Evolutionary conservation across 2,329 filamentous ascomycete species (phyloP).

Genomic region (Aspergillus sp.): DNA sequence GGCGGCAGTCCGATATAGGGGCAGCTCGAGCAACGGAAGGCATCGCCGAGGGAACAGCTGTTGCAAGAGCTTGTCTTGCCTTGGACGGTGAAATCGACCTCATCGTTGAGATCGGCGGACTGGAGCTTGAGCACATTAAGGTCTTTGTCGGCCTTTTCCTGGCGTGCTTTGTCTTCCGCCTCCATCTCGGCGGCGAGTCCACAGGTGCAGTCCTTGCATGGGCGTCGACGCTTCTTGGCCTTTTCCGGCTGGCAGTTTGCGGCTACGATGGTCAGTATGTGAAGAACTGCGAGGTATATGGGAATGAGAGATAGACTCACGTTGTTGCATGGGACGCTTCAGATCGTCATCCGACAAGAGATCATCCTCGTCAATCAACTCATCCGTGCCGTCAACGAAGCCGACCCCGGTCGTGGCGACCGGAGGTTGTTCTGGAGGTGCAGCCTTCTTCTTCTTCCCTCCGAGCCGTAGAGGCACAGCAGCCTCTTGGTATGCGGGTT

Average conservation of each 20-base stretch:
- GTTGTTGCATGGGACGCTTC: slow-evolving; percentile 71
- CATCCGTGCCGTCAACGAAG: slow-evolving; percentile 50
- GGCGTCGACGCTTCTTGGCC: slow-evolving; percentile 76
- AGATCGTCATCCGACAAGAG: slow-evolving; percentile 84
- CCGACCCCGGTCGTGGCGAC: slow-evolving; percentile 4
- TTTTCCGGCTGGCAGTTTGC: slow-evolving; percentile 83
- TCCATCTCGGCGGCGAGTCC: slow-evolving; percentile 83
- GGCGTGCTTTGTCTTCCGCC: slow-evolving; percentile 74
- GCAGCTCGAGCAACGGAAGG: slow-evolving; percentile 72
- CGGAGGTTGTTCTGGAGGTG: neutral
- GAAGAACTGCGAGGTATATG: neutral
- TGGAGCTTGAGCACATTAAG: slow-evolving; percentile 61
- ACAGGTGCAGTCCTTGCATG: slow-evolving; percentile 98
- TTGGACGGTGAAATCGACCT: slow-evolving; percentile 96
- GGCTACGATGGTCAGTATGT: slow-evolving; percentile 50
- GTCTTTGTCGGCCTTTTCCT: slow-evolving; percentile 61
- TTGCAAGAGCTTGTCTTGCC: slow-evolving; percentile 94
- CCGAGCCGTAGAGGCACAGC: slow-evolving; percentile 63
- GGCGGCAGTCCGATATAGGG: slow-evolving; percentile 90
- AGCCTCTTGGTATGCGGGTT: slow-evolving; percentile 63
- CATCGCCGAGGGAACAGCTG: slow-evolving; percentile 90
- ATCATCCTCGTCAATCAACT: slow-evolving; percentile 87
- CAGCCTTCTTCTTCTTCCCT: slow-evolving; percentile 56
- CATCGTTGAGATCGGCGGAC: slow-evolving; percentile 69
- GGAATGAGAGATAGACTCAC: slow-evolving; percentile 54